Conservation (phyloP, 345 rosid species). For the Melastoma malabathricum region DNA sequence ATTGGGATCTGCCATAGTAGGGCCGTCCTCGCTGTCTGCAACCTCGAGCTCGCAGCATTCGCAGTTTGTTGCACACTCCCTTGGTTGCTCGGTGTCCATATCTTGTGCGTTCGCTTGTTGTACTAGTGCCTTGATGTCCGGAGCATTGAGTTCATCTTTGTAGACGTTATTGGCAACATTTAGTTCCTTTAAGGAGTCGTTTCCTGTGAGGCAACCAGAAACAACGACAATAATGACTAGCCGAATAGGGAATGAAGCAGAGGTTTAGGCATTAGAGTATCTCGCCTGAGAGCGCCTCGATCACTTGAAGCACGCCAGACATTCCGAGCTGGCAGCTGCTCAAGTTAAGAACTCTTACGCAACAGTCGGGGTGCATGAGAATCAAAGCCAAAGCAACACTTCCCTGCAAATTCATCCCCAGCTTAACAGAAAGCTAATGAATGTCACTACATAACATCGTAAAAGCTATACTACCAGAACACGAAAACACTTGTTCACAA, state of each 20-base stretch:
- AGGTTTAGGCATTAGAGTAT: constrained; percentile 2
- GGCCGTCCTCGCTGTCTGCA: constrained; percentile 79
- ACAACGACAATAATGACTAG: not conserved
- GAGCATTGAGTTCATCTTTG: constrained; percentile 10
- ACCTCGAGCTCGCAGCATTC: constrained; percentile 47
- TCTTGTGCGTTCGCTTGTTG: constrained; percentile 12
- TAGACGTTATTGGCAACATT: constrained; percentile 45
- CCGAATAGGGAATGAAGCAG: not conserved
- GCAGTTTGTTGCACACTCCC: constrained; percentile 20
- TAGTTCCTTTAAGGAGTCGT: constrained; percentile 60
- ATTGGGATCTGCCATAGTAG: constrained; percentile 15
- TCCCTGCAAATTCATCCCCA: constrained; percentile 41
- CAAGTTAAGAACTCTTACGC: constrained; percentile 44
- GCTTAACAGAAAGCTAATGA: constrained; percentile 7
- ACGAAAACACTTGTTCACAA: no score
- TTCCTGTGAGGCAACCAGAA: constrained; percentile 28
- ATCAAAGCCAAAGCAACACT: constrained; percentile 36
- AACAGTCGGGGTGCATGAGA: constrained; percentile 48
- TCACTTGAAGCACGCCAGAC: constrained; percentile 44
- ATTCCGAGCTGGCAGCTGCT: constrained; percentile 71
- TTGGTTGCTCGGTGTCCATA: constrained; percentile 12
- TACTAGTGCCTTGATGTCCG: no score
- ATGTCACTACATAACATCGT: constrained; percentile 1
- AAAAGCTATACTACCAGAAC: not conserved
- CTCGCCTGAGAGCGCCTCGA: constrained; percentile 67